phyloP scores from a whole-genome alignment of 306 rosid species.

The Macrotyloma uniflorum region DNA sequence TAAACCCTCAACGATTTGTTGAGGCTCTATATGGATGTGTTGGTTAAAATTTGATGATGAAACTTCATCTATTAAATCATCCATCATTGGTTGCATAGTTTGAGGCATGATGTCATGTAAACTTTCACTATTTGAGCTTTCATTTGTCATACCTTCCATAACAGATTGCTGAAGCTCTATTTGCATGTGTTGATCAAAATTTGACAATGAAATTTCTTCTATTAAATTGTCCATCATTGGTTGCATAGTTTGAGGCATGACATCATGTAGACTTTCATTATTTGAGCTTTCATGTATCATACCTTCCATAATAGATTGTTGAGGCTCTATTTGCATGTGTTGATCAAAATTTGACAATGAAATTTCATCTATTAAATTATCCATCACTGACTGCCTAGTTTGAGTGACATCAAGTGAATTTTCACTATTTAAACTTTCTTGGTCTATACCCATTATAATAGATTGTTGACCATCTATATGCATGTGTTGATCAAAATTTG shows the following conservation, averaged over 20 bases:
- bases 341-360: conserved; percentile 37
- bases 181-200: conserved; percentile 25
- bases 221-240: conserved; percentile 17
- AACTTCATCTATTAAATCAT: conserved; percentile 31
- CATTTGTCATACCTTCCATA: conserved; percentile 28
- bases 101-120: conserved; percentile 6
- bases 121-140: conserved; percentile 30
- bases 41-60: conserved; percentile 36
- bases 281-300: conserved; percentile 23
- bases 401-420: background rate
- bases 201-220: conserved; percentile 38
- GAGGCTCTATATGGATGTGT: conserved; percentile 2
- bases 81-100: conserved; percentile 12
- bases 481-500: conserved; percentile 31
- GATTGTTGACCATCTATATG: conserved; percentile 17
- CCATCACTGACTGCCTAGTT: conserved; percentile 11
- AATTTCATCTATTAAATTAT: conserved; percentile 31
- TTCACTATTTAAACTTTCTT: conserved; percentile 37
- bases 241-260: background rate
- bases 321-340: conserved; percentile 3
- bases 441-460: conserved; percentile 15
- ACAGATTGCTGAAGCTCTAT: conserved; percentile 14
- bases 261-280: conserved; percentile 25
- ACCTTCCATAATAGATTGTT: conserved; percentile 27
- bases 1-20: too few relatives aligned